phyloP scores from a whole-genome alignment of 805 yeast species.

The Yarrowia bubula region DNA sequence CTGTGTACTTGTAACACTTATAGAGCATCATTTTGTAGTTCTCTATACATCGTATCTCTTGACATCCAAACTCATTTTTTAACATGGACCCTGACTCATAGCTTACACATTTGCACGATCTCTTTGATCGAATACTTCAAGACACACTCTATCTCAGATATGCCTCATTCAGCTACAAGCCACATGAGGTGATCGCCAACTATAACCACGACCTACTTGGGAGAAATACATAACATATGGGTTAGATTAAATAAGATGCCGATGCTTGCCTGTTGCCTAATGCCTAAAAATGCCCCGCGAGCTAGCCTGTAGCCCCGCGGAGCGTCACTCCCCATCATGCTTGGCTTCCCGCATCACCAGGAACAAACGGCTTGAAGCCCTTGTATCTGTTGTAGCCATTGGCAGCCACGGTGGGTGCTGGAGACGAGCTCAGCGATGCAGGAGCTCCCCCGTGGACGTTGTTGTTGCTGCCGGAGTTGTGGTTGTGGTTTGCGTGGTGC shows the following conservation, averaged over 20 bases:
- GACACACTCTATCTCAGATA: too few relatives aligned
- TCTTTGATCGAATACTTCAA: too few relatives aligned
- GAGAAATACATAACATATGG: not conserved
- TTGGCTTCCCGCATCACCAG: constrained; percentile 22
- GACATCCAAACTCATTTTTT: not conserved
- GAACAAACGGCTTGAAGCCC: constrained; percentile 25
- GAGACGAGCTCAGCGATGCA: constrained; percentile 12
- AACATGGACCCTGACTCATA: not conserved
- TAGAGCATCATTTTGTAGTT: too few relatives aligned
- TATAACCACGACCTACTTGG: not conserved
- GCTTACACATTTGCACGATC: not conserved
- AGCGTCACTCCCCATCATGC: not conserved
- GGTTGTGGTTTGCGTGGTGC: not conserved
- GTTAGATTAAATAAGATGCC: constrained; percentile 20
- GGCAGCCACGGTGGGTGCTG: constrained; percentile 2
- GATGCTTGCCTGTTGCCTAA: not conserved
- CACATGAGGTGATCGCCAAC: not conserved
- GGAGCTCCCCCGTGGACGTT: not conserved
- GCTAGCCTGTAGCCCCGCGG: too few relatives aligned
- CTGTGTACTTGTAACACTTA: too few relatives aligned
- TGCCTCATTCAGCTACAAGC: not conserved
- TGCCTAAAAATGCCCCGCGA: too few relatives aligned
- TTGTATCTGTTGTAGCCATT: constrained; percentile 26
- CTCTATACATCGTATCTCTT: too few relatives aligned
- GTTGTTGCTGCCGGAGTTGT: constrained; percentile 1